Percentiles rank a stretch among this genome's conserved stretches.
phyloP scores from a whole-genome alignment of 1,284 basidiomycete genomes.

The Cryptococcus hybrid region DNA sequence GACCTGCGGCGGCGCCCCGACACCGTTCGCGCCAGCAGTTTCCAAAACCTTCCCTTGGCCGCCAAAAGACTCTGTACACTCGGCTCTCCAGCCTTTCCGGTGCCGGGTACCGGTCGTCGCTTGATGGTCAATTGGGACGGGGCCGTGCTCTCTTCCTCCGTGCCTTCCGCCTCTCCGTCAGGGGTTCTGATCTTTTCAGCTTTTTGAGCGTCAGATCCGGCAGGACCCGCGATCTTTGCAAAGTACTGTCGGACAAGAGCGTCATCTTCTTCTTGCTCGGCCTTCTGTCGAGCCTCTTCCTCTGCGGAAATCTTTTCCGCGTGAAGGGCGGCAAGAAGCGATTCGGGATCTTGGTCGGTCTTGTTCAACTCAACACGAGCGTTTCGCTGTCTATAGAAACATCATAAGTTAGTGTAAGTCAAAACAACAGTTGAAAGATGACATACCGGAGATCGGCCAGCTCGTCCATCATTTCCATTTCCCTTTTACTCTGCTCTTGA shows the following conservation, averaged over 20 bases:
- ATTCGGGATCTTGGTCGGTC: conserved; percentile 48
- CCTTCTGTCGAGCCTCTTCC: conserved; percentile 53
- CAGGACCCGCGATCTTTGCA: conserved; percentile 60
- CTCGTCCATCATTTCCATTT: conserved; percentile 98
- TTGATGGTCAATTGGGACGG: conserved; percentile 65
- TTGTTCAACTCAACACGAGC: conserved; percentile 82
- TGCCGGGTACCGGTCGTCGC: conserved; percentile 59
- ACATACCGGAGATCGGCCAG: conserved; percentile 78
- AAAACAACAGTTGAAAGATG: not conserved
- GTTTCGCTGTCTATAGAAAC: conserved; percentile 59
- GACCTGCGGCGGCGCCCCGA: conserved; percentile 53
- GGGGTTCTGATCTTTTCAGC: conserved; percentile 33
- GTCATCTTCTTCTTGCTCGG: conserved; percentile 88
- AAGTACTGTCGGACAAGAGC: conserved; percentile 82
- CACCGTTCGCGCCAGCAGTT: conserved; percentile 34
- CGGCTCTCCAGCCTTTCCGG: conserved; percentile 55
- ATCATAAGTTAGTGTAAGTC: conserved; percentile 5
- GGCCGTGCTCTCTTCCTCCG: conserved; percentile 7
- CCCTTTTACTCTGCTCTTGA: conserved; percentile 85
- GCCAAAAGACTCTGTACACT: conserved; percentile 67
- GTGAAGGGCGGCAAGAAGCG: conserved; percentile 39
- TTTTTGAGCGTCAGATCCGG: conserved; percentile 35
- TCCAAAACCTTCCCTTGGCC: conserved; percentile 63
- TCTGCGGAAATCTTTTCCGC: conserved; percentile 52
- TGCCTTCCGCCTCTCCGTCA: conserved; percentile 17